A percentile compares a stretch with the other conserved stretches of the same genome.
Evolutionary conservation across 352 stramenopile species (phyloP).

Genomic region (Globisporangium sylvaticum): DNA sequence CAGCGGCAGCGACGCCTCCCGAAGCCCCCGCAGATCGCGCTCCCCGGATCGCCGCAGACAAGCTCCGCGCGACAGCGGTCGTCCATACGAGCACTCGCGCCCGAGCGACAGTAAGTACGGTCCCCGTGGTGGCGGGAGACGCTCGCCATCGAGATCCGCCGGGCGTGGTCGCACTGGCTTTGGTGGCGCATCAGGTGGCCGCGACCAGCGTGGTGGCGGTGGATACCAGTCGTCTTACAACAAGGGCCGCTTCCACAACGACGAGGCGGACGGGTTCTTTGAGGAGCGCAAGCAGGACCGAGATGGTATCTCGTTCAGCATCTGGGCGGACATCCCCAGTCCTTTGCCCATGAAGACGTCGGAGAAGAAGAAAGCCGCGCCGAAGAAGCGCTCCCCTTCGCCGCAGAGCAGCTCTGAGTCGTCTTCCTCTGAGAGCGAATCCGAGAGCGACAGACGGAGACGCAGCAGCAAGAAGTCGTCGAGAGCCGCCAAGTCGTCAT

Average conservation of each 20-base stretch:
- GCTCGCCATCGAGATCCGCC: not conserved
- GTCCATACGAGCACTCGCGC: not conserved
- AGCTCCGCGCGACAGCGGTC: constrained; percentile 1
- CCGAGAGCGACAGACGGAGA: constrained; percentile 24
- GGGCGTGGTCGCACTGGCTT: constrained; percentile 17
- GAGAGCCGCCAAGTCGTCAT: constrained; percentile 20
- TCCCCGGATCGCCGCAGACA: constrained; percentile 13
- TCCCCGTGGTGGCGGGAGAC: constrained; percentile 3
- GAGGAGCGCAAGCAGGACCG: constrained; percentile 67
- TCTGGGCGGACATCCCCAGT: constrained; percentile 74
- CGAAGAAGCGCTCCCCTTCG: constrained; percentile 28
- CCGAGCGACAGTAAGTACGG: constrained; percentile 15
- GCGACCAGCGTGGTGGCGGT: constrained; percentile 6
- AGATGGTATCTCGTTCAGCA: constrained; percentile 56
- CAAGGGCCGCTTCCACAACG: constrained; percentile 27
- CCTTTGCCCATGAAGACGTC: constrained; percentile 49
- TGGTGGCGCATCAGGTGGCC: constrained; percentile 2
- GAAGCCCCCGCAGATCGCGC: constrained; percentile 9
- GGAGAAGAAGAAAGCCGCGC: constrained; percentile 39
- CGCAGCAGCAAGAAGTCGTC: constrained; percentile 23
- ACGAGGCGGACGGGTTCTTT: constrained; percentile 64
- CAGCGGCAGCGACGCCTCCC: constrained; percentile 10
- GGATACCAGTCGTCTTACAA: constrained; percentile 13
- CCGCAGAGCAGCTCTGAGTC: constrained; percentile 33
- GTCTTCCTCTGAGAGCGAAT: constrained; percentile 21